Conservation (phyloP, 352 stramenopile genomes). For the Phytophthora tentaculata region DNA sequence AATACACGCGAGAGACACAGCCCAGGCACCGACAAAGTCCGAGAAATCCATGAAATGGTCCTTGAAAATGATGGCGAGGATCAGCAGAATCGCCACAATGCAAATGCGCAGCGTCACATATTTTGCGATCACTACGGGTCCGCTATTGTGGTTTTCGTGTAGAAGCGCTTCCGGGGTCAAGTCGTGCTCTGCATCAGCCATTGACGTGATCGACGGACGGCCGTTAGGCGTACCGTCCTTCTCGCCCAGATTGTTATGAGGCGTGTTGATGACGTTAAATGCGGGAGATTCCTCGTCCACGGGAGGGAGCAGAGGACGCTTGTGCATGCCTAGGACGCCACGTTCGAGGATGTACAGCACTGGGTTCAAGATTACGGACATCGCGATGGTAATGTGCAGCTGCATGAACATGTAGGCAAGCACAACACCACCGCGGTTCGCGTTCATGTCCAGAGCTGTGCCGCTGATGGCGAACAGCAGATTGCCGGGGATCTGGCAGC, state of each 20-base stretch:
- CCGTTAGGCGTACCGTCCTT: slow-evolving; percentile 19
- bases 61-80: slow-evolving; percentile 63
- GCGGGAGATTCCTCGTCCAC: slow-evolving; percentile 43
- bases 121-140: slow-evolving; percentile 44
- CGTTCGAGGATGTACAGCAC: slow-evolving; percentile 66
- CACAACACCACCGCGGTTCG: slow-evolving; percentile 55
- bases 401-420: slow-evolving; percentile 71
- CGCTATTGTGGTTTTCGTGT: slow-evolving; percentile 48
- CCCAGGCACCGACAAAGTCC: slow-evolving; percentile 70
- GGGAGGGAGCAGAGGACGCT: slow-evolving; percentile 32
- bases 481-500: slow-evolving; percentile 72
- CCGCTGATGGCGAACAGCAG: slow-evolving; percentile 63
- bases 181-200: slow-evolving; percentile 44
- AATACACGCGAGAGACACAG: slow-evolving; percentile 67
- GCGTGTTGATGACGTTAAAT: slow-evolving; percentile 33
- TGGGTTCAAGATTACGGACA: slow-evolving; percentile 66
- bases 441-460: slow-evolving; percentile 47
- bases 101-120: slow-evolving; percentile 49
- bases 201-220: slow-evolving; percentile 37
- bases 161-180: slow-evolving; percentile 39
- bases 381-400: slow-evolving; percentile 67
- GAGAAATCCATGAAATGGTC: slow-evolving; percentile 75
- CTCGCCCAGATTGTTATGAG: slow-evolving; percentile 18
- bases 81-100: slow-evolving; percentile 50
- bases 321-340: slow-evolving; percentile 63